Percentiles rank a stretch among this genome's conserved stretches.
Conservation (phyloP, 768 basidiomycete species). For the Agrocybe chaxingu region DNA sequence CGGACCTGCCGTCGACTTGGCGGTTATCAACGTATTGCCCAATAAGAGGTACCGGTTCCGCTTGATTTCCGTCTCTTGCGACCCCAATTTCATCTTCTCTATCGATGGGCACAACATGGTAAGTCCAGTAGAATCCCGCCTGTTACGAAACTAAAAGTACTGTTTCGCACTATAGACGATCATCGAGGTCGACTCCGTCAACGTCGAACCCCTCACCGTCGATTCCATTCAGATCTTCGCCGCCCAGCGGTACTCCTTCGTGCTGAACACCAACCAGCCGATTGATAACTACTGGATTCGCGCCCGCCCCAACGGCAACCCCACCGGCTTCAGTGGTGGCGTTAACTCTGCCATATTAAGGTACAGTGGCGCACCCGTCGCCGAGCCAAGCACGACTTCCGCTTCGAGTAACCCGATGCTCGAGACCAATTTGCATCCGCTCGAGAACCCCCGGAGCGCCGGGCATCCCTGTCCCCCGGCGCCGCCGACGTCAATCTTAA, state of each 20-base stretch:
- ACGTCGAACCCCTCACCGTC: slow-evolving; percentile 34
- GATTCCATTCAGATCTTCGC: slow-evolving; percentile 32
- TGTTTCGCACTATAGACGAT: too few species aligned
- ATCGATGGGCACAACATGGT: slow-evolving; percentile 37
- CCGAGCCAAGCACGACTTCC: slow-evolving; percentile 34
- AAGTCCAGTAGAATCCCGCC: slow-evolving; percentile 13
- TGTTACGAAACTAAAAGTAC: too few species aligned
- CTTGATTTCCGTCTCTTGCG: slow-evolving; percentile 31
- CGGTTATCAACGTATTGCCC: slow-evolving; percentile 35
- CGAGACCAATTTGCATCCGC: slow-evolving; percentile 33
- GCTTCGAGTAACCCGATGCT: slow-evolving; percentile 23
- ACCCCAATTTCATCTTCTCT: slow-evolving; percentile 36
- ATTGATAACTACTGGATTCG: slow-evolving; percentile 9
- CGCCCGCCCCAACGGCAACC: not conserved
- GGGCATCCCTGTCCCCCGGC: slow-evolving; percentile 26
- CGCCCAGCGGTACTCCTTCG: slow-evolving; percentile 10
- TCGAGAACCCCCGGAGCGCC: slow-evolving; percentile 23
- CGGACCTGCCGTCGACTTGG: slow-evolving; percentile 32
- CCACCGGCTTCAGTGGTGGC: slow-evolving; percentile 37
- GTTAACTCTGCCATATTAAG: slow-evolving; percentile 52
- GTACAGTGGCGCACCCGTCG: slow-evolving; percentile 36
- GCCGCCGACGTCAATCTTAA: slow-evolving; percentile 34
- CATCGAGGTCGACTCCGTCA: slow-evolving; percentile 46
- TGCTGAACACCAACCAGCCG: not conserved
- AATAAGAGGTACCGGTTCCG: slow-evolving; percentile 46